Percentiles rank a stretch among this genome's conserved stretches.
These are phyloP conservation scores for Spathaspora sp. DNA, from an alignment of 1,139 yeast species.

Conservation along the genomic window DNA sequence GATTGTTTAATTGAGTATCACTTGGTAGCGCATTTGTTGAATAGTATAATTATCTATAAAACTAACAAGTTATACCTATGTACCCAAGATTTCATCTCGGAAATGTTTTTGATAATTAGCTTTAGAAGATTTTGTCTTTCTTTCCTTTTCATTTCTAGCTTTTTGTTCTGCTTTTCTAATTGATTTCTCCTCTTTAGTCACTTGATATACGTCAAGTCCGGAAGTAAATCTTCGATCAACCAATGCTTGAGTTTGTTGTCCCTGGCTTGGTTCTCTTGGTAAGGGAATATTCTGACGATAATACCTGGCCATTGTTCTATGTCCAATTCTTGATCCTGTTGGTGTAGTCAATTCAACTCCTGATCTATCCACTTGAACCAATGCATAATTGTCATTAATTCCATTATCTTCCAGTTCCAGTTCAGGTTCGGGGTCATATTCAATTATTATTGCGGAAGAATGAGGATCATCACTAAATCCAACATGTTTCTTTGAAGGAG, in stretches of 20 bases:
- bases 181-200: slow-evolving; percentile 37
- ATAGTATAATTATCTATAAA: too few relatives aligned
- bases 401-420: slow-evolving; percentile 22
- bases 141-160: slow-evolving; percentile 24
- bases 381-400: slow-evolving; percentile 28
- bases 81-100: slow-evolving; percentile 39
- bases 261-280: slow-evolving; percentile 27
- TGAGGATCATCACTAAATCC: slow-evolving; percentile 16
- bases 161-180: slow-evolving; percentile 25
- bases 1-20: too few relatives aligned
- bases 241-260: slow-evolving; percentile 35
- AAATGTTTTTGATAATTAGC: slow-evolving; percentile 39
- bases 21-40: too few relatives aligned
- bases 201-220: slow-evolving; percentile 31
- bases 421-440: slow-evolving; percentile 6
- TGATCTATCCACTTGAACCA: slow-evolving; percentile 36
- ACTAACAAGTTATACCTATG: too few relatives aligned
- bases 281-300: slow-evolving; percentile 38
- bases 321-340: slow-evolving; percentile 50
- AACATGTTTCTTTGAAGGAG: slow-evolving; percentile 20
- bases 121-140: slow-evolving; percentile 27
- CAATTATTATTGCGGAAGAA: slow-evolving; percentile 8
- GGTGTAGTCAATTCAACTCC: slow-evolving; percentile 48
- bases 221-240: slow-evolving; percentile 44
- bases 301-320: slow-evolving; percentile 45